Percentiles rank a stretch among this genome's conserved stretches.
Evolutionary conservation across 1,284 basidiomycete genomes (phyloP).

Genomic region (Hemileia vastatrix): DNA sequence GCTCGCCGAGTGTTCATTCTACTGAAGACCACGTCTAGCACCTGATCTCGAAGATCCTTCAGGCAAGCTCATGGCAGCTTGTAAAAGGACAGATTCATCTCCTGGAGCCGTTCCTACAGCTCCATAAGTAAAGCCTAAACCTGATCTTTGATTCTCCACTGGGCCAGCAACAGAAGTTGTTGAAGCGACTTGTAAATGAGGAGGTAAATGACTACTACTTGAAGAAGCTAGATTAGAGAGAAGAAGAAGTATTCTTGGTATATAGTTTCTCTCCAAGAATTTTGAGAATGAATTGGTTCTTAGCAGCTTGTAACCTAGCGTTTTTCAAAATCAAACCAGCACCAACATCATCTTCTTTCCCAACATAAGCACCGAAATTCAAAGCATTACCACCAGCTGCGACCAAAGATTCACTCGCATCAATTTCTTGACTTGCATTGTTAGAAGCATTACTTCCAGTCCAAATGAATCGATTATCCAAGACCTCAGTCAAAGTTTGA

Average conservation of each 20-base stretch:
- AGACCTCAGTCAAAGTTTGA: slow-evolving; percentile 26
- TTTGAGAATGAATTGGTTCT: background rate
- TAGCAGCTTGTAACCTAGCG: background rate
- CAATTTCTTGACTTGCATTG: background rate
- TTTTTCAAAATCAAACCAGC: background rate
- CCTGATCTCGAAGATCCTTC: background rate
- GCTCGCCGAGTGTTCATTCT: background rate
- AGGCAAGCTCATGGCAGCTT: background rate
- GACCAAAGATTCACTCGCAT: background rate
- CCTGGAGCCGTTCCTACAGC: background rate
- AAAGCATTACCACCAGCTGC: background rate
- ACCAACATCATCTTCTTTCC: background rate
- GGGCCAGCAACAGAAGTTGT: too few relatives aligned
- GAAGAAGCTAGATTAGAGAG: too few relatives aligned
- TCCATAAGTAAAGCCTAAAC: too few relatives aligned
- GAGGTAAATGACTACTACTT: background rate
- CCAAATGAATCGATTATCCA: slow-evolving; percentile 30
- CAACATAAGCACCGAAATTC: background rate
- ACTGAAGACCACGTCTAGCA: background rate
- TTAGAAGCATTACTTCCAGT: slow-evolving; percentile 23
- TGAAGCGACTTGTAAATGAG: background rate
- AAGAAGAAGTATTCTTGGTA: background rate
- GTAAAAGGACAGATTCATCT: background rate
- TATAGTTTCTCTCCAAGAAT: background rate
- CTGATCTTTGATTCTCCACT: too few relatives aligned